Evolutionary conservation across 495 filamentous ascomycete genomes (phyloP), one percentile per base, ranked within the genome.

Genomic region (Pseudotulostoma volvatum): DNA sequence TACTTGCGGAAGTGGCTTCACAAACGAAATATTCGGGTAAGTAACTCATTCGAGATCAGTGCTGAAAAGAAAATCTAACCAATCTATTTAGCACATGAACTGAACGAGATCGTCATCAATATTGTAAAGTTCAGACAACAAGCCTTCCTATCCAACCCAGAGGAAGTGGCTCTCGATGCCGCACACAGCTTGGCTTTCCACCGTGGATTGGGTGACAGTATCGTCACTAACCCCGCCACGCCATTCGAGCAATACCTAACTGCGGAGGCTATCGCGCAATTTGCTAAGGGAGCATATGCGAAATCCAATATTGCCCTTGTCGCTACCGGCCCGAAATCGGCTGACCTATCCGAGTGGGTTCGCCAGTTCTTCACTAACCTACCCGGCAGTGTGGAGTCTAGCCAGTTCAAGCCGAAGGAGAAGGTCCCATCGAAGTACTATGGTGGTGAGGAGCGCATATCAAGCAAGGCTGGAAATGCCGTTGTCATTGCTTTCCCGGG

Each of bases 181-280:
- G 90, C 77, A 21, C 86, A 96, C 64, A 68, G 76, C 40, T 63
- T 86, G 46, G 90, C 90, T 45, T 99, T 96, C 73, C 90, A 99
- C 71, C 76, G 67, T 40, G 90, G 90, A 39, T 83, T 97, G 49
- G 90, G 90, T 45, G 64, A 70, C 33, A 70, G 77, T 38, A 61
- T 84, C 43, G 73, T 79, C 52, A 80, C 85, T 33, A 66, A 79
- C 7, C 66, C 77, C 37, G 67, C 72, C 34, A 73, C 71, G 14
- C 78, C 82, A 11, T 67, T 77, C 50, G 70, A 71, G 43, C 79
- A 80, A 53, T 93, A 94, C 65, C 59, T 94, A 36, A 72, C 74
- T 54, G 74, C 73, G 49, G 67, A 79, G 46, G 60, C 67, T 35
- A 70, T 97, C 38, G 68, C 72, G 32, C 59, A 66, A 37, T 97